Base-by-base conservation (phyloP, 805 yeast species). In the Kodamaea nitidulidarum region DNA sequence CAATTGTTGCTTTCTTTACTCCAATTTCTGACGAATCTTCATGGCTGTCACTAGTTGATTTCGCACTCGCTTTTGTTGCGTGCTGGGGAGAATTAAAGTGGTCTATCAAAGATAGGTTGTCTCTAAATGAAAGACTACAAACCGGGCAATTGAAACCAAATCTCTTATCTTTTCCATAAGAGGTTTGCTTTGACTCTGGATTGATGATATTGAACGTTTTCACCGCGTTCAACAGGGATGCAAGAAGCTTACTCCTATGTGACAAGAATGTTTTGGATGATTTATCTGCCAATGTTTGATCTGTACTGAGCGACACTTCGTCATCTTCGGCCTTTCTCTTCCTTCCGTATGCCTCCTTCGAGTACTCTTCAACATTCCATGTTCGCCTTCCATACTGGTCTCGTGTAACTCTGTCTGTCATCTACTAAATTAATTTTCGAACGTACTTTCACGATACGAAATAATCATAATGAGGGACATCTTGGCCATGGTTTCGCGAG, bases 141-240 rank as follows among this genome's bases (percentile, higher is more conserved):
- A 76, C 58, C 8, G 82, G 84, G 61, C 98, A 93, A 50, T 75
- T 75, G 60, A 91, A 91, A 15, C 97, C 96, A 44, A 86, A 85
- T 17, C 84, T 77, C 72, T 39, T 88, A 78, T 44, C 65, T 32
- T 49, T 60, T 38, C 54, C 69, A 48, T 12, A 54, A 1, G 51
- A 36, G 4, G 52, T 14, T 7, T 50, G 40, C 15, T 25, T 22
- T 12, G 33, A 44, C 39, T 28, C 47, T 26, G 55, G 63, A 26
- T 55, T 60, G 18, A 68, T 53, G 3, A 68, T 42, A 10, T 66
- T 68, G 41, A 57, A 62, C n/a, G 50, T 53, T 24, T 57, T 54
- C 11, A 68, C 63, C 1, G 71, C 59, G 29, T 47, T 46, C 6
- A 68, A 42, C 52, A 65, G 62, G 26, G 51, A 50, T 7, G 55